phyloP scores from a whole-genome alignment of 352 stramenopile genomes.

The Pythium diclinum region DNA sequence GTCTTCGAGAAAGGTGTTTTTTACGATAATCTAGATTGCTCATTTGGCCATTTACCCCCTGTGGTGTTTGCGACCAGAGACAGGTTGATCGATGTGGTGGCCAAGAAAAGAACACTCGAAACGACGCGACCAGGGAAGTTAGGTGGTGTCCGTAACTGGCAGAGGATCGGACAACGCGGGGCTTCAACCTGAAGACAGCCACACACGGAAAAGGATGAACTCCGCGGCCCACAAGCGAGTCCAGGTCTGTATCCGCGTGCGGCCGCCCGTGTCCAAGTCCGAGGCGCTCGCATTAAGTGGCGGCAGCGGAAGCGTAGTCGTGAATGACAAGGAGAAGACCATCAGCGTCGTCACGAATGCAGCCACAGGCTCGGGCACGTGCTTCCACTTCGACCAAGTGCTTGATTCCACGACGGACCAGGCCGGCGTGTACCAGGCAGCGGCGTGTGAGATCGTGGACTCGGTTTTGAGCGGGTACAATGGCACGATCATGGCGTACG shows the following conservation, averaged over 20 bases:
- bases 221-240: constrained; percentile 50
- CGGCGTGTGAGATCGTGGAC: constrained; percentile 51
- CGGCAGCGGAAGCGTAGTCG: constrained; percentile 34
- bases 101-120: not conserved
- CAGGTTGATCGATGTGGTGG: not conserved
- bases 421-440: constrained; percentile 44
- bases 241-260: constrained; percentile 65
- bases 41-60: constrained; percentile 4
- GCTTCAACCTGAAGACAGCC: not conserved
- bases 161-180: not conserved
- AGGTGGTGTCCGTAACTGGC: not conserved
- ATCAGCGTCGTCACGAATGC: constrained; percentile 65
- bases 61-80: not conserved
- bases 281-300: not conserved
- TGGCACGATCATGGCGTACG: constrained; percentile 73
- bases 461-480: constrained; percentile 70
- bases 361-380: constrained; percentile 42
- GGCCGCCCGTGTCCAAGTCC: constrained; percentile 29
- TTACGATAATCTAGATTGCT: constrained; percentile 21
- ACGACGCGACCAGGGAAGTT: constrained; percentile 21
- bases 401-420: constrained; percentile 42
- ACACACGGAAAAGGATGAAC: not conserved
- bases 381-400: constrained; percentile 69
- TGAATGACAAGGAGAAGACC: constrained; percentile 51
- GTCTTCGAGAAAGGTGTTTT: constrained; percentile 9